phyloP scores from a whole-genome alignment of 257 asterid species.

The Solanum chiquidenum region DNA sequence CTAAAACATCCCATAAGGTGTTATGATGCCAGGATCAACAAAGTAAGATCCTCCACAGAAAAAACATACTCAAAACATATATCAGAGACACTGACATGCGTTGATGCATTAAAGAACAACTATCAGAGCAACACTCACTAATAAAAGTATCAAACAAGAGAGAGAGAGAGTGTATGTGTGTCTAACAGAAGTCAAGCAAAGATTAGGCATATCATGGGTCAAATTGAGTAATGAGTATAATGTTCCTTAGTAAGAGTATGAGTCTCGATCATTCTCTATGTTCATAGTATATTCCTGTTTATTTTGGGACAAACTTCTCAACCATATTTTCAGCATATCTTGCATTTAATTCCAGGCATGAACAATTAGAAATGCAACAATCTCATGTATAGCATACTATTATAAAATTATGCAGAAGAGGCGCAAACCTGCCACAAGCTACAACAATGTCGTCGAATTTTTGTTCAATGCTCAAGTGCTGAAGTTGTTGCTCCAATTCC shows the following conservation, averaged over 20 bases:
- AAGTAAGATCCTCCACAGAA: neutral
- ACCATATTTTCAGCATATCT: neutral
- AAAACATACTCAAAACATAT: neutral
- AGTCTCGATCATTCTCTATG: neutral
- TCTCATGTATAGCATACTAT: neutral
- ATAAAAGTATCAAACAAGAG: neutral
- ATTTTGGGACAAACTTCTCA: neutral
- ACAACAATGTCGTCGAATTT: constrained; percentile 71
- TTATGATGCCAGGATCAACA: neutral
- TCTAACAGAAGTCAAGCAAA: neutral
- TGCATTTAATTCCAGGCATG: neutral
- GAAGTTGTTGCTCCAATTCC: constrained; percentile 72
- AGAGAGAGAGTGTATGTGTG: neutral
- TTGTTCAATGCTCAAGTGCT: constrained; percentile 12
- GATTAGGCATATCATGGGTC: neutral
- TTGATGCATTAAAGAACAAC: neutral
- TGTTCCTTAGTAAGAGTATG: neutral
- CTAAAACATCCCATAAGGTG: neutral
- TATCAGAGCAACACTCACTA: neutral
- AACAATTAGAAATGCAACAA: neutral
- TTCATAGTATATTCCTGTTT: neutral
- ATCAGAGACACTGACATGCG: neutral
- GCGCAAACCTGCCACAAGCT: constrained; percentile 80
- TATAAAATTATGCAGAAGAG: neutral
- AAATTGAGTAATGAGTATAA: neutral